Base-by-base conservation (phyloP, 257 asterid genomes). In the Nicotiana otophora region DNA sequence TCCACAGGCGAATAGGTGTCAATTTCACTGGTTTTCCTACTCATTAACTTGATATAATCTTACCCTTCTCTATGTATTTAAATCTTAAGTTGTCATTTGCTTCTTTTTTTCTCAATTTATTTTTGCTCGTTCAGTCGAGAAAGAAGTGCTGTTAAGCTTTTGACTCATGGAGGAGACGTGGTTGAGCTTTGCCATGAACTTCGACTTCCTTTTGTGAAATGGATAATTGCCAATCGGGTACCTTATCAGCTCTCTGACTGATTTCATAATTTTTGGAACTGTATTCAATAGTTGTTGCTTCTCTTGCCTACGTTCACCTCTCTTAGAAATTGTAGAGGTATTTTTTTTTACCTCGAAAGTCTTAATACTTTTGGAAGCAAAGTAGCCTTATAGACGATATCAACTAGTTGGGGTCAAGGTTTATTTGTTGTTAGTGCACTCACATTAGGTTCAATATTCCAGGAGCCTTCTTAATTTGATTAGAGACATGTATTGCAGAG, bases 91-190 rank as follows among this genome's bases (percentile, higher is more conserved):
- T 85, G 83, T 34, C 82, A 81, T 80, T 87, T 31, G 42, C 46
- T 57, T 77, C 34, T 46, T 55, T 82, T n/a, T 46, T 83, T 70
- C 78, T 74, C 66, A 76, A 80, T 66, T 69, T 82, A 55, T 81
- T 39, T 82, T 74, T 74, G 62, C 42, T 48, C 26, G 23, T 74
- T 74, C 26, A 15, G 80, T 74, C 80, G 42, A 48, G 74, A 77
- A 83, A 94, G 97, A 97, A 91, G 87, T 64, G 46, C 90, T 79
- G 98, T 94, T 82, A 94, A 90, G 86, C 85, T 96, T 83, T 84
- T 96, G 87, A 93, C 99, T 58, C 92, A 87, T 82, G 97, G 98
- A 87, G 99, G 99, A 82, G 98, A 92, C 87, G 89, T 93, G 94
- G 86, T 96, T 61, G 98, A 94, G 91, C 93, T 94, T 89, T 93